A percentile compares a stretch with the other conserved stretches of the same genome.
Conservation (phyloP, 441 rosid species). For the Arabidopsis lyrata region DNA sequence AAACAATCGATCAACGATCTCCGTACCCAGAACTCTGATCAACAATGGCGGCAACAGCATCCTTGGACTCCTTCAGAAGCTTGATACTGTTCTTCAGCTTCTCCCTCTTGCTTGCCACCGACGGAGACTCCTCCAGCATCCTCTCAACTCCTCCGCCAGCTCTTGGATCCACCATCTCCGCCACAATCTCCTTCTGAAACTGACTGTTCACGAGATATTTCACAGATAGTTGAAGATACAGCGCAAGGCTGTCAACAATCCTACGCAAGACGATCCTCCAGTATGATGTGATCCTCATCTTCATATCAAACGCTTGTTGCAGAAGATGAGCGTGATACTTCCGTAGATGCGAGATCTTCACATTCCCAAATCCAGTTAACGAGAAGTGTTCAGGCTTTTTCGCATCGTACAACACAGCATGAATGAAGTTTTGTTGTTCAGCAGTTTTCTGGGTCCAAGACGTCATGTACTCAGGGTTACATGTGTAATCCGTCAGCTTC, state of each 20-base stretch:
- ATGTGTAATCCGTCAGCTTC: slow-evolving; percentile 49
- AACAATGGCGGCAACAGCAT: slow-evolving; percentile 39
- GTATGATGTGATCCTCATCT: slow-evolving; percentile 42
- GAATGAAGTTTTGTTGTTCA: slow-evolving; percentile 17
- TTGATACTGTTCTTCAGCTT: slow-evolving; percentile 52
- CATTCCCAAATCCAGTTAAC: slow-evolving; percentile 30
- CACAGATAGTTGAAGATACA: slow-evolving; percentile 40
- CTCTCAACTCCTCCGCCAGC: slow-evolving; percentile 27
- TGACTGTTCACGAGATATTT: slow-evolving; percentile 44
- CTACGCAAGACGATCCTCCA: slow-evolving; percentile 47
- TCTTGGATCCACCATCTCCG: slow-evolving; percentile 7
- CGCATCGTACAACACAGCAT: neutral
- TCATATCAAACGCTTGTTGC: slow-evolving; percentile 50
- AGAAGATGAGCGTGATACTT: slow-evolving; percentile 11
- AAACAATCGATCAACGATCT: neutral
- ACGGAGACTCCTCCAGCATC: slow-evolving; percentile 39
- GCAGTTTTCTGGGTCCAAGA: slow-evolving; percentile 40
- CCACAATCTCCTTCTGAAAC: slow-evolving; percentile 45
- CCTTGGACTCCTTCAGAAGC: slow-evolving; percentile 48
- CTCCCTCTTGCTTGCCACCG: slow-evolving; percentile 42
- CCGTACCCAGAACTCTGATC: slow-evolving; percentile 26
- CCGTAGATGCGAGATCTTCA: slow-evolving; percentile 22
- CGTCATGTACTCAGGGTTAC: slow-evolving; percentile 45
- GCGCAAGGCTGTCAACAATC: slow-evolving; percentile 45
- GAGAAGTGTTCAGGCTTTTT: accelerated